These are phyloP conservation scores for Aspergillus novoparasiticus DNA, from an alignment of 2,329 filamentous ascomycete genomes.

Conservation along the genomic window DNA sequence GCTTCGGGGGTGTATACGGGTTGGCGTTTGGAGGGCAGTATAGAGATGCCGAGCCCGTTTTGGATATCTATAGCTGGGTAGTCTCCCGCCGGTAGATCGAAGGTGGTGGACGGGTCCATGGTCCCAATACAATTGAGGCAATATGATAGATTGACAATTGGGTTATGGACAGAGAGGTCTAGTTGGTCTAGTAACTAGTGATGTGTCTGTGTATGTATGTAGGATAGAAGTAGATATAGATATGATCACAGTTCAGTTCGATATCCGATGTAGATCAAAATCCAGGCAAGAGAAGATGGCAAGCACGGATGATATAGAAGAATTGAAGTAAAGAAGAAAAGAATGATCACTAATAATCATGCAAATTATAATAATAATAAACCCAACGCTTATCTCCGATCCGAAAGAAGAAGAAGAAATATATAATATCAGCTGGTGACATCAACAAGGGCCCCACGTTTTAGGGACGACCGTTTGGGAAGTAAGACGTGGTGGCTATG, in stretches of 20 bases:
- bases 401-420: neutral
- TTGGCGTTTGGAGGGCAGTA: neutral
- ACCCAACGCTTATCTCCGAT: neutral
- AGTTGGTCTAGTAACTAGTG: neutral
- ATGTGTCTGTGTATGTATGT: neutral
- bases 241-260: neutral
- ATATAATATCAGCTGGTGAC: neutral
- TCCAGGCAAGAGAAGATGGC: neutral
- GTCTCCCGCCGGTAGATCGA: neutral
- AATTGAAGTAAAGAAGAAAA: neutral
- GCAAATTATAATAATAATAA: neutral
- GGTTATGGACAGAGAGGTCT: neutral
- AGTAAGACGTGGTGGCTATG: constrained; percentile 7
- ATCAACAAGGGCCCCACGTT: constrained; percentile 1
- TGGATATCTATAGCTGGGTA: neutral
- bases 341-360: neutral
- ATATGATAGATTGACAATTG: neutral
- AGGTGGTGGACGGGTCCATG: neutral
- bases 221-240: neutral
- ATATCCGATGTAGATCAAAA: neutral
- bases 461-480: neutral
- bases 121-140: neutral
- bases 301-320: neutral
- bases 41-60: neutral
- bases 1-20: neutral